Evolutionary conservation across 2,329 filamentous ascomycete genomes (phyloP).

Genomic region (Xylariaceae sp.): DNA sequence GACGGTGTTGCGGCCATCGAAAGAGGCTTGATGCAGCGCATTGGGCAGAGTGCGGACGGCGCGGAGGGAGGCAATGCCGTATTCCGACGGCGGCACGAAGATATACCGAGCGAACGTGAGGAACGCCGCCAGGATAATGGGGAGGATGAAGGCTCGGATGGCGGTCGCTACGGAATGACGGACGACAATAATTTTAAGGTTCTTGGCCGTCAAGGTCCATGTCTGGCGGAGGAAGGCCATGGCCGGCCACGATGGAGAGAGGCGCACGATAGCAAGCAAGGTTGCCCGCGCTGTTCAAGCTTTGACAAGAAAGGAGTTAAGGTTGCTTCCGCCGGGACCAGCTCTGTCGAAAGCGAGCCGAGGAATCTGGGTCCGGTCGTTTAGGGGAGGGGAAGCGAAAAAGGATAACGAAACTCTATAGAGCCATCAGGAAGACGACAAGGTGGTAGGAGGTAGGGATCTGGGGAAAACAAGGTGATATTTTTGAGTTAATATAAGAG

Average conservation of each 20-base stretch:
- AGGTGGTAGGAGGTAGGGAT: too few relatives aligned
- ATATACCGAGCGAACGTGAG: constrained; percentile 73
- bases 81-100: constrained; percentile 70
- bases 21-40: constrained; percentile 53
- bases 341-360: constrained; percentile 1
- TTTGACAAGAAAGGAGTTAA: neutral
- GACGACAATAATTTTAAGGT: constrained; percentile 51
- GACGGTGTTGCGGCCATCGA: constrained; percentile 58
- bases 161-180: constrained; percentile 49
- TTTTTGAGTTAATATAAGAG: too few relatives aligned
- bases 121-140: constrained; percentile 53
- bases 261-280: neutral
- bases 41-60: constrained; percentile 59
- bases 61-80: constrained; percentile 60
- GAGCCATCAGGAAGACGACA: too few relatives aligned
- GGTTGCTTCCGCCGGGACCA: neutral
- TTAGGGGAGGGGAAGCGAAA: too few relatives aligned
- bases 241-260: constrained; percentile 5
- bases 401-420: too few relatives aligned
- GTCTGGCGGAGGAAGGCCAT: constrained; percentile 54
- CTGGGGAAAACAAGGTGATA: too few relatives aligned
- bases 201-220: constrained; percentile 57
- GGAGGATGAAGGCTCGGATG: constrained; percentile 54
- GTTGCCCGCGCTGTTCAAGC: neutral
- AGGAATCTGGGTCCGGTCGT: constrained; percentile 12